Conservation (phyloP, 768 basidiomycete species). For the Kwoniella shandongensis region DNA sequence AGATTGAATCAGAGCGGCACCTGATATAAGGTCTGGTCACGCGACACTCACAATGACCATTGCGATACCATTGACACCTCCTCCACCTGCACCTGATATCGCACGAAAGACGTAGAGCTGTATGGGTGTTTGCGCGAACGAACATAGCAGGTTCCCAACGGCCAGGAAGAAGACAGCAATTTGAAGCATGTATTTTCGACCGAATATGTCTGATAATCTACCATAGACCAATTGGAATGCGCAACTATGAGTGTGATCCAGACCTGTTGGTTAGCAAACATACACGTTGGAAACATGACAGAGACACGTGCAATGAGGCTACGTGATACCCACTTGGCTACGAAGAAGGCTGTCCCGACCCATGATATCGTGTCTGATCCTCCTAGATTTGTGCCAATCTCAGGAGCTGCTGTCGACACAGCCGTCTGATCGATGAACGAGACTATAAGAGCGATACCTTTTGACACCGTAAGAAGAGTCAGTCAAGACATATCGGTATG, state of each 20-base stretch:
- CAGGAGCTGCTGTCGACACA: constrained; percentile 45
- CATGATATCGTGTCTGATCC: constrained; percentile 43
- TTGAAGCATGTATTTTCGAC: constrained; percentile 48
- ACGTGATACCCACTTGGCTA: constrained; percentile 33
- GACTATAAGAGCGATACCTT: constrained; percentile 45
- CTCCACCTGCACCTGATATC: constrained; percentile 49
- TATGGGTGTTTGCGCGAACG: constrained; percentile 46
- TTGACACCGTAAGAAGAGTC: not conserved
- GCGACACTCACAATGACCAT: constrained; percentile 48
- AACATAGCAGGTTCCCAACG: constrained; percentile 49
- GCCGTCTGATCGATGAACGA: constrained; percentile 44
- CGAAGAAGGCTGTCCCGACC: constrained; percentile 49
- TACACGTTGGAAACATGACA: too few relatives aligned
- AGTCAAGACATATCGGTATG: not conserved
- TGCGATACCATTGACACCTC: constrained; percentile 48
- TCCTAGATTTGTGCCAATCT: constrained; percentile 41
- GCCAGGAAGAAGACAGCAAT: constrained; percentile 42
- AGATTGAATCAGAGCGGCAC: too few relatives aligned
- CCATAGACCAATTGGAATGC: constrained; percentile 48
- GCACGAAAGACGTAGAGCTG: constrained; percentile 48
- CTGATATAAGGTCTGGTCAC: too few relatives aligned
- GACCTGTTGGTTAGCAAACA: too few relatives aligned
- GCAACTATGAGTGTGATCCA: too few relatives aligned
- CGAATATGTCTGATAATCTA: constrained; percentile 43
- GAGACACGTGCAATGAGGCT: too few relatives aligned